Conservation (phyloP, 768 basidiomycete species). For the Cytidiella melzeri region DNA sequence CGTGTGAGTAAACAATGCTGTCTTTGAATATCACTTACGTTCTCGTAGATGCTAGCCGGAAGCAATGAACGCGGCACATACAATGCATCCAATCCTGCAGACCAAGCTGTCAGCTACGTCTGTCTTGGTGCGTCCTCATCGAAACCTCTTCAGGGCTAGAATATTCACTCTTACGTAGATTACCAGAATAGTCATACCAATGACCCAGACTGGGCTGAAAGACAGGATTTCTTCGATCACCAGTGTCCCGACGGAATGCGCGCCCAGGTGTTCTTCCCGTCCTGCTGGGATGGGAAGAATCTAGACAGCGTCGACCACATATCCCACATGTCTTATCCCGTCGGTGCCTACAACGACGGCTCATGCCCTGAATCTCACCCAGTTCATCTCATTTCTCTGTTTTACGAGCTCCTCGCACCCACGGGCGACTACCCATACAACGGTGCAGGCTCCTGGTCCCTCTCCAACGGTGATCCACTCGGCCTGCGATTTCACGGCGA, state of each 20-base stretch:
- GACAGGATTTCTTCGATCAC: conserved; percentile 14
- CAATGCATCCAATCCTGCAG: conserved; percentile 9
- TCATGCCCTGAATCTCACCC: conserved; percentile 13
- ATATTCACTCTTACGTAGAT: conserved; percentile 5
- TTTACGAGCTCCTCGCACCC: conserved; percentile 13
- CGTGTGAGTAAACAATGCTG: neutral
- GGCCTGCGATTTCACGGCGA: conserved; percentile 16
- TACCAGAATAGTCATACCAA: conserved; percentile 10
- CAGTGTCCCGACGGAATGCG: conserved; percentile 23
- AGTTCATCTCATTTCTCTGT: conserved; percentile 14
- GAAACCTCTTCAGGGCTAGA: neutral
- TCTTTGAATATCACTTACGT: neutral
- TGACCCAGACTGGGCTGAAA: conserved; percentile 16
- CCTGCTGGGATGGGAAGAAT: conserved; percentile 33
- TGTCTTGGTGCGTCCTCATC: conserved; percentile 13
- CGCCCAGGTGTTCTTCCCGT: conserved; percentile 24
- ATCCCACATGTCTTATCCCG: conserved; percentile 29
- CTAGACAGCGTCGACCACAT: conserved; percentile 31
- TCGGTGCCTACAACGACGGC: conserved; percentile 14
- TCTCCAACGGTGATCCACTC: conserved; percentile 12
- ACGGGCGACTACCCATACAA: conserved; percentile 12
- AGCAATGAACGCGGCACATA: conserved; percentile 10
- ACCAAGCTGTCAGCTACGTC: conserved; percentile 15
- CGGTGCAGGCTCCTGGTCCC: conserved; percentile 12
- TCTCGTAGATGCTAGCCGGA: conserved; percentile 13